These are phyloP conservation scores for Aquilaria sinensis DNA, from an alignment of 345 rosid species.

Conservation along the genomic window DNA sequence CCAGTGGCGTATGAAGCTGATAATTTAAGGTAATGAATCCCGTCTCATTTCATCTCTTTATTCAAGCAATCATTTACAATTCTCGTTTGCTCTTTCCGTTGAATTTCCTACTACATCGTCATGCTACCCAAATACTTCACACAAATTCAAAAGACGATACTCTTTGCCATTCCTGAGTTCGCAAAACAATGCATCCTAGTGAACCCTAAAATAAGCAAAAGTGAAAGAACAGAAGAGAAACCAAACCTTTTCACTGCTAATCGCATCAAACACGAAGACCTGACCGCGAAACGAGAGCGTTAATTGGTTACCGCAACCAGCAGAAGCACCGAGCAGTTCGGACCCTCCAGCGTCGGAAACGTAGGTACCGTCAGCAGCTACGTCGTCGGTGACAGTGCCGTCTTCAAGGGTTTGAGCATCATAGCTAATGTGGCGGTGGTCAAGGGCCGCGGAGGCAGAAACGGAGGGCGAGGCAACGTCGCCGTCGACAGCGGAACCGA, in stretches of 20 bases:
- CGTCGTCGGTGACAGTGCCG: constrained; percentile 42
- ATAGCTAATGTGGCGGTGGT: constrained; percentile 28
- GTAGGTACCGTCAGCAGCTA: constrained; percentile 47
- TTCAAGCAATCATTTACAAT: not conserved
- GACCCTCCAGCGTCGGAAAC: constrained; percentile 26
- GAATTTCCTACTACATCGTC: too few relatives aligned
- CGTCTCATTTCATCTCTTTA: not conserved
- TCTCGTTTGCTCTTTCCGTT: not conserved
- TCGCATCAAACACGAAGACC: constrained; percentile 83
- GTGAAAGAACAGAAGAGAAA: not conserved
- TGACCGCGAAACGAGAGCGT: constrained; percentile 86
- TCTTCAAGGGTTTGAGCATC: constrained; percentile 40
- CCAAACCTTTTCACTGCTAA: constrained; percentile 70
- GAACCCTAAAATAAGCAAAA: constrained; percentile 8
- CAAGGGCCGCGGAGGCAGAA: constrained; percentile 35
- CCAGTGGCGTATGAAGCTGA: not conserved
- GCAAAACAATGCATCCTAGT: not conserved
- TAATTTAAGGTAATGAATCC: constrained; percentile 1
- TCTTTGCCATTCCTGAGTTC: not conserved
- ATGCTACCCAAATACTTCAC: too few relatives aligned
- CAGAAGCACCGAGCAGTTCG: constrained; percentile 27
- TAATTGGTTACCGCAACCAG: constrained; percentile 46
- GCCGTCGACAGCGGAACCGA: constrained; percentile 28
- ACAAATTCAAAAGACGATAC: too few relatives aligned
- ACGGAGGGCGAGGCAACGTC: constrained; percentile 27